Conservation (phyloP, 2,329 filamentous ascomycete species). For the Ceratocystis diversiconidia region DNA sequence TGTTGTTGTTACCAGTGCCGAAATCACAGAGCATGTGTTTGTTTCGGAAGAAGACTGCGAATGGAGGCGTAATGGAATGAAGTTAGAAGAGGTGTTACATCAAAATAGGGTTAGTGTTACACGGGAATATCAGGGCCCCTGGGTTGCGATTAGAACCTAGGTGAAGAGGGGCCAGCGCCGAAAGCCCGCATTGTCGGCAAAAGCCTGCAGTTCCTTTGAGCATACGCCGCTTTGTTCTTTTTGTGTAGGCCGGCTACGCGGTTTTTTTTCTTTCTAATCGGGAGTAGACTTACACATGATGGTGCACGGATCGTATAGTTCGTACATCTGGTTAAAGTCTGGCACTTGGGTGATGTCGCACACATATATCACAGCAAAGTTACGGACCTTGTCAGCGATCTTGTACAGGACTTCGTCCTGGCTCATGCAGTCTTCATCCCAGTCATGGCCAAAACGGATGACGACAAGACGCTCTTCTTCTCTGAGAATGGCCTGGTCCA, state of each 20-base stretch:
- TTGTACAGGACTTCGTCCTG: conserved; percentile 57
- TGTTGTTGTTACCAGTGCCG: conserved; percentile 97
- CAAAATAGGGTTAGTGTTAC: not conserved
- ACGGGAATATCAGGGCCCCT: not conserved
- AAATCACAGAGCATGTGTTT: conserved; percentile 99
- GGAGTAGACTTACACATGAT: conserved; percentile 54
- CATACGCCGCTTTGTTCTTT: too few species aligned
- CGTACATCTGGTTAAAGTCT: conserved; percentile 94
- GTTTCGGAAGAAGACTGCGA: conserved; percentile 67
- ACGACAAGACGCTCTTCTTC: conserved; percentile 89
- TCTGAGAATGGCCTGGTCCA: conserved; percentile 84
- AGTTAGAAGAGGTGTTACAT: not conserved
- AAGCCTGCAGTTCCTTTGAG: too few species aligned
- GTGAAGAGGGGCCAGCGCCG: too few species aligned
- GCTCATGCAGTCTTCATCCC: conserved; percentile 52
- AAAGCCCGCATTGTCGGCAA: too few species aligned
- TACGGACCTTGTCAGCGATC: conserved; percentile 86
- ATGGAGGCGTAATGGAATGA: not conserved
- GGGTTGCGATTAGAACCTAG: too few species aligned
- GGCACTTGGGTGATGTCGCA: conserved; percentile 86
- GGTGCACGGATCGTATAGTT: conserved; percentile 79
- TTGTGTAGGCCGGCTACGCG: not conserved
- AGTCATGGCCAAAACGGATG: conserved; percentile 84
- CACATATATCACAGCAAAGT: conserved; percentile 82
- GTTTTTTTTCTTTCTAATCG: not conserved